Evolutionary conservation across 208 protist species (phyloP), one percentile per base, ranked within the genome.

Genomic region (Crithidia brevicula): DNA sequence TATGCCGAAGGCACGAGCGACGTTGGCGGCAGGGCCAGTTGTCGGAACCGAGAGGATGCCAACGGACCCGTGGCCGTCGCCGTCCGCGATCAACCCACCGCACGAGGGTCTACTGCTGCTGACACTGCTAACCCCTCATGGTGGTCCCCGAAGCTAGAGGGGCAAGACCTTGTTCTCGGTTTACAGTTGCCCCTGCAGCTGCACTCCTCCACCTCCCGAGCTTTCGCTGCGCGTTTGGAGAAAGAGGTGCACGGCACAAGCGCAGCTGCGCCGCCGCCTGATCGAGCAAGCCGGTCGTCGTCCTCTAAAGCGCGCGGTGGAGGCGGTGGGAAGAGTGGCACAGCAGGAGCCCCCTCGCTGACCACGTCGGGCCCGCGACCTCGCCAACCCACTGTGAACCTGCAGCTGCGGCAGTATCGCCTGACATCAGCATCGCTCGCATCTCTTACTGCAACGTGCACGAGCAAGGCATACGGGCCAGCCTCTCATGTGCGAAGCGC

Each of bases 151-250:
- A 51, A 62, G 45, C 16, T 75, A 34, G 61, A 75, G 13, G 70
- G 70, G 13, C 38, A 64, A 42, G 33, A 47, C 47, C 58, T 75
- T 9, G 70, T 75, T 1, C 31, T 75, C 1, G 70, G 70, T 3
- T 54, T 75, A 1, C 70, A 65, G 20, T 36, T 75, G 18, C 70
- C 70, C 10, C 22, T 68, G 28, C 60, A 75, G 53, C 61, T 75
- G 50, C 61, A 64, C 9, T 49, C 69, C 23, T 34, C 60, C 9
- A 16, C 68, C 36, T 22, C 51, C 1, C 59, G n/a, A 3, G 30
- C 59, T 6, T 31, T 65, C 13, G 27, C 59, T 7, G 45, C 15
- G 16, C 47, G 25, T 10, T 18, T 54, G 2, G 59, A 65, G 22
- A 65, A 54, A 22, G 13, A 40, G 43, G 11, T 54, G 28, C 27